These are phyloP conservation scores for Begonia fuchsioides DNA, from an alignment of 306 rosid species.

Conservation along the genomic window DNA sequence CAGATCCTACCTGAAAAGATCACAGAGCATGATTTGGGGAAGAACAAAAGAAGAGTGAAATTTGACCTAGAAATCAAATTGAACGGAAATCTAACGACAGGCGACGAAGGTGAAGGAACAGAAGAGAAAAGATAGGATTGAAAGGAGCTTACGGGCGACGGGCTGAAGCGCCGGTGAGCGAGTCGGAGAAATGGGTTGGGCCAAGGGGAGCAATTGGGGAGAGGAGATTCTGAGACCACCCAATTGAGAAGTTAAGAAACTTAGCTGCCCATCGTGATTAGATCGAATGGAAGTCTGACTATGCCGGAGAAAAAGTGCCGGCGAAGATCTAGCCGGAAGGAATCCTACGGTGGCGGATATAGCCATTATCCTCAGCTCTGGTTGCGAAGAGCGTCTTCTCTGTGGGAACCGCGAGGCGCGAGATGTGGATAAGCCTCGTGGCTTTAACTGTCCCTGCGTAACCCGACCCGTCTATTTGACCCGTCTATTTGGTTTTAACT, in stretches of 20 bases:
- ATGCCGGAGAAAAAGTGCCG: background rate
- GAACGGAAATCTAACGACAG: no score
- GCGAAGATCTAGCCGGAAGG: conserved; percentile 9
- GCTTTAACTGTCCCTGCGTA: no score
- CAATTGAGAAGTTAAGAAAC: conserved; percentile 52
- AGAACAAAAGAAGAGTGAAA: background rate
- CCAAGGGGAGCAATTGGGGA: conserved; percentile 13
- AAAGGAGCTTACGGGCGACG: conserved; percentile 42
- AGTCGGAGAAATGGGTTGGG: conserved; percentile 18
- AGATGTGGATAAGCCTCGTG: no score
- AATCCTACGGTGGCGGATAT: conserved; percentile 21
- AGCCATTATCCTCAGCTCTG: conserved; percentile 24
- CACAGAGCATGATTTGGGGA: background rate
- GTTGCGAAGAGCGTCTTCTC: no score
- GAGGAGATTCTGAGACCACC: conserved; percentile 48
- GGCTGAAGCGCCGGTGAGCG: conserved; percentile 28
- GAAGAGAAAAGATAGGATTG: background rate
- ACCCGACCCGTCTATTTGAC: no score
- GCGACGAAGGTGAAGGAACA: background rate
- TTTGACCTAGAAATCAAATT: background rate
- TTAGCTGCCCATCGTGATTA: conserved; percentile 24
- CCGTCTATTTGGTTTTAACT: no score
- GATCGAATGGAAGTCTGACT: conserved; percentile 7
- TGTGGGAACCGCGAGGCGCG: no score
- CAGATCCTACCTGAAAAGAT: conserved; percentile 54